Conservation (phyloP, 2,329 filamentous ascomycete genomes). For the Cercospora sp. region DNA sequence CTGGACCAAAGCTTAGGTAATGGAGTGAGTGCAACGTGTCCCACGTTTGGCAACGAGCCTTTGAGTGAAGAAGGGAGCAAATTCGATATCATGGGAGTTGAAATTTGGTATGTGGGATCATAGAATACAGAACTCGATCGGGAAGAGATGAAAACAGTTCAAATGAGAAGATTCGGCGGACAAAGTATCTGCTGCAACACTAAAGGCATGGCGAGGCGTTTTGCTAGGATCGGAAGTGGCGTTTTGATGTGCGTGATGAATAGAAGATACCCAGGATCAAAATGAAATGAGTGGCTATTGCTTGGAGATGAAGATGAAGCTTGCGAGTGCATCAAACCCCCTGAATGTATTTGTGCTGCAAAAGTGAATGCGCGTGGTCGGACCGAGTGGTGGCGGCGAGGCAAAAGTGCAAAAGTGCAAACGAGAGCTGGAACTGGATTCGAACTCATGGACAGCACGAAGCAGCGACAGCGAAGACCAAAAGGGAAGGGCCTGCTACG, state of each 20-base stretch:
- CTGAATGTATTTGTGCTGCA: background rate
- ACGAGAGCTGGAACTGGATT: background rate
- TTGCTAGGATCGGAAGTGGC: background rate
- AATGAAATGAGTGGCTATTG: background rate
- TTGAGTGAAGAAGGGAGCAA: conserved; percentile 90
- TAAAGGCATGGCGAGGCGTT: background rate
- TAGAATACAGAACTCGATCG: background rate
- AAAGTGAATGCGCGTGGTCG: background rate
- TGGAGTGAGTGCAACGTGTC: conserved; percentile 79
- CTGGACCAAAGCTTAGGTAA: conserved; percentile 81
- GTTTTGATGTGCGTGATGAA: background rate
- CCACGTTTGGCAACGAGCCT: conserved; percentile 93
- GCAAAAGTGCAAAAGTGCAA: background rate
- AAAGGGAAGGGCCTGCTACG: conserved; percentile 4
- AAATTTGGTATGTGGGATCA: conserved; percentile 84
- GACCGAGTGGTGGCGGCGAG: background rate
- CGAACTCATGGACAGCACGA: background rate
- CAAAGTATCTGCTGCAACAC: background rate
- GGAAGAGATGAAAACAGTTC: background rate
- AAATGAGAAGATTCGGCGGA: background rate
- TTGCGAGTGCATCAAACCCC: background rate
- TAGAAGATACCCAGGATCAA: conserved; percentile 1
- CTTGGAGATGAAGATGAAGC: background rate
- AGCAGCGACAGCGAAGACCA: background rate
- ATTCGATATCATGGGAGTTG: conserved; percentile 86